A percentile compares a stretch with the other conserved stretches of the same genome.
Evolutionary conservation across 2,329 filamentous ascomycete genomes (phyloP).

Genomic region (Cladophialophora bantiana): DNA sequence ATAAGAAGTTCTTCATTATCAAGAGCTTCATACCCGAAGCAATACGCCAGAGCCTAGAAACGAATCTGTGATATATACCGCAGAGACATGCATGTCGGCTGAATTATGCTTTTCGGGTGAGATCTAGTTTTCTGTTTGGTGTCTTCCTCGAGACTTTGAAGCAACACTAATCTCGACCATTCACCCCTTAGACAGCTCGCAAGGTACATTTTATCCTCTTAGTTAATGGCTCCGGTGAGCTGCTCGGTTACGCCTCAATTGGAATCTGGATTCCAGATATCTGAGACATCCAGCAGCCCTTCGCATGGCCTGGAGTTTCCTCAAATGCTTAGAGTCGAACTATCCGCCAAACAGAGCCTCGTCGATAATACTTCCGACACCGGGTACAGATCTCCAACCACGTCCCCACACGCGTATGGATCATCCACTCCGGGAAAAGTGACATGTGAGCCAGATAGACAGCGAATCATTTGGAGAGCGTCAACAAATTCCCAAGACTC

Average conservation of each 20-base stretch:
- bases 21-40: slow-evolving; percentile 30
- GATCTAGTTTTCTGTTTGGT: neutral
- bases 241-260: slow-evolving; percentile 29
- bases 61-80: slow-evolving; percentile 26
- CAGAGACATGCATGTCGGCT: slow-evolving; percentile 25
- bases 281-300: neutral
- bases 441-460: neutral
- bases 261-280: slow-evolving; percentile 20
- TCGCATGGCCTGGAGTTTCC: neutral
- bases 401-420: slow-evolving; percentile 2
- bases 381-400: no score
- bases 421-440: neutral
- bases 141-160: neutral
- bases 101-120: slow-evolving; percentile 30
- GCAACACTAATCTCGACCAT: neutral
- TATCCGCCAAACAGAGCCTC: no score
- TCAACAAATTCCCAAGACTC: neutral
- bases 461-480: neutral
- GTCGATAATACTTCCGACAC: no score
- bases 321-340: no score
- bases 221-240: slow-evolving; percentile 27
- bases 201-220: slow-evolving; percentile 32
- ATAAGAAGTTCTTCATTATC: slow-evolving; percentile 30
- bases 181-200: slow-evolving; percentile 10
- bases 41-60: slow-evolving; percentile 26